Percentiles rank a stretch among this genome's conserved stretches.
Conservation (phyloP, 2,329 filamentous ascomycete genomes). For the Knufia fluminis region DNA sequence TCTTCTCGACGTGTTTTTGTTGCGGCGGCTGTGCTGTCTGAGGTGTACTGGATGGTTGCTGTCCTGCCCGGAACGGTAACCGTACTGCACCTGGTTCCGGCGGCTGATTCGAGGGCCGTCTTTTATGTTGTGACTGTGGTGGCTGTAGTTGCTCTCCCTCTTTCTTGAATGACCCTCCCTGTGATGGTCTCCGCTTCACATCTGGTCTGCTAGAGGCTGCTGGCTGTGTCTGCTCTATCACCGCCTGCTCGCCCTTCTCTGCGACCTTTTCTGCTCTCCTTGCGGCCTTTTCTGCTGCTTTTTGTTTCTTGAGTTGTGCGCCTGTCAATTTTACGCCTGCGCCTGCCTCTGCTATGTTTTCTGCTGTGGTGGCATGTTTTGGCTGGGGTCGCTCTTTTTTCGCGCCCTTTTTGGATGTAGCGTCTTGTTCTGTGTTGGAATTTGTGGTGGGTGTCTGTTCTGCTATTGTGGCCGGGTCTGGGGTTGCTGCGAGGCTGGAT, state of each 20-base stretch:
- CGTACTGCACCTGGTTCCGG: constrained; percentile 16
- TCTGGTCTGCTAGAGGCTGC: constrained; percentile 26
- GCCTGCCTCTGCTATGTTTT: constrained; percentile 22
- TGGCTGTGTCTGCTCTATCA: constrained; percentile 17
- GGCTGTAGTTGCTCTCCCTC: constrained; percentile 6
- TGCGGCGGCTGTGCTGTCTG: constrained; percentile 26
- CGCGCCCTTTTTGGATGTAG: constrained; percentile 9
- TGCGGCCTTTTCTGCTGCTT: constrained; percentile 85
- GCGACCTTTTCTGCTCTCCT: constrained; percentile 60
- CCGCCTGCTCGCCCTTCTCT: constrained; percentile 37
- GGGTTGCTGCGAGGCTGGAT: background rate
- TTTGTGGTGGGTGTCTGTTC: constrained; percentile 7
- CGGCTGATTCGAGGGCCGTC: constrained; percentile 24
- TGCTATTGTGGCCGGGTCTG: constrained; percentile 10
- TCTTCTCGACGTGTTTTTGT: constrained; percentile 43
- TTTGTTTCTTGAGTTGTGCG: constrained; percentile 78
- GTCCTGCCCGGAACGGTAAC: constrained; percentile 28
- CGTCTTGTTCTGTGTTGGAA: constrained; percentile 7
- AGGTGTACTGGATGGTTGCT: constrained; percentile 20
- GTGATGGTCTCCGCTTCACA: constrained; percentile 16
- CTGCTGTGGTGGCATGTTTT: constrained; percentile 12
- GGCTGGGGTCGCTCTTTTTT: constrained; percentile 11
- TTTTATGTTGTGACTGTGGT: constrained; percentile 26
- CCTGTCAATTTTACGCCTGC: constrained; percentile 31
- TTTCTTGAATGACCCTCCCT: constrained; percentile 24